Evolutionary conservation across 495 filamentous ascomycete species (phyloP).

Genomic region (Xylaria curta): DNA sequence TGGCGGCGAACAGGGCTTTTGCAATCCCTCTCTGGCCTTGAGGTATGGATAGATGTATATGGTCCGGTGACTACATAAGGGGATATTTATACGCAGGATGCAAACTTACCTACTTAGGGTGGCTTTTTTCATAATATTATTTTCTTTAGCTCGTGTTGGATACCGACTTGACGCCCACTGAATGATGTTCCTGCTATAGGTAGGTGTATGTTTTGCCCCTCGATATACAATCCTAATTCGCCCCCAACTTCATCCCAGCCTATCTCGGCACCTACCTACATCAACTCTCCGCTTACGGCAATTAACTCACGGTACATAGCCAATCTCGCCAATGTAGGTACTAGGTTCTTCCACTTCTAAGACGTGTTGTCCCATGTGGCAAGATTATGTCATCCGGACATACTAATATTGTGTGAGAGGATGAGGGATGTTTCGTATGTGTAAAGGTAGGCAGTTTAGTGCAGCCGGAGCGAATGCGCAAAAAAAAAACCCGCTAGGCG

Average conservation of each 20-base stretch:
- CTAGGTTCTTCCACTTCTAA: slow-evolving; percentile 11
- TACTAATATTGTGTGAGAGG: background rate
- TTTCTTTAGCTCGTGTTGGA: slow-evolving; percentile 1
- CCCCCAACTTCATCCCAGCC: background rate
- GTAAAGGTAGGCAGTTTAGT: background rate
- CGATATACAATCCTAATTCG: background rate
- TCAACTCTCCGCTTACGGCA: slow-evolving; percentile 7
- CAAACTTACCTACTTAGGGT: background rate
- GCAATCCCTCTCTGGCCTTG: background rate
- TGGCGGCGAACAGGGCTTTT: slow-evolving; percentile 10
- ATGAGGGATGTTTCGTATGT: slow-evolving; percentile 3
- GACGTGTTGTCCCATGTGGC: background rate
- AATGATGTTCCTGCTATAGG: background rate
- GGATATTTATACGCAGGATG: background rate
- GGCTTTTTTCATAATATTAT: background rate
- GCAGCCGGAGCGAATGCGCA: background rate
- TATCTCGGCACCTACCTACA: background rate
- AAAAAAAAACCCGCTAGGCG: background rate
- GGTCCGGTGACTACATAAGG: slow-evolving; percentile 9
- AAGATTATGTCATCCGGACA: slow-evolving; percentile 6
- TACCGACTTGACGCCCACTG: slow-evolving; percentile 10
- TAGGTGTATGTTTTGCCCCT: background rate
- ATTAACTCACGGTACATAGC: background rate
- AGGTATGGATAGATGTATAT: background rate
- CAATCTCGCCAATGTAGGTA: background rate